A percentile compares a stretch with the other conserved stretches of the same genome.
These are phyloP conservation scores for Eucalyptus sp. DNA, from an alignment of 345 rosid genomes.

Conservation along the genomic window DNA sequence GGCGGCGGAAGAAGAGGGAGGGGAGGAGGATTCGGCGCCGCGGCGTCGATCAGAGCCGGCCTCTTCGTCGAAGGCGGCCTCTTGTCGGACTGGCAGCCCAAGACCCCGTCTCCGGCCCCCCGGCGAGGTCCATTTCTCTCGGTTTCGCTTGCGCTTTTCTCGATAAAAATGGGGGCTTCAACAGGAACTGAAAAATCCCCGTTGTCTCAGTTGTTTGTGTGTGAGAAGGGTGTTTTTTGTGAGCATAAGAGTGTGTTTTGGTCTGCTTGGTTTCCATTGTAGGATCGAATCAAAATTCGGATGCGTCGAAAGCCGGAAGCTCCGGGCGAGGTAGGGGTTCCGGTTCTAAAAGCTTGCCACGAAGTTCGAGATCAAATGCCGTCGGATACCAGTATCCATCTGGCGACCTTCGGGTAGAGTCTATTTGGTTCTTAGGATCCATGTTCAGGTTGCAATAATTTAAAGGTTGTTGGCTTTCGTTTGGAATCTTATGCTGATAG, in stretches of 20 bases:
- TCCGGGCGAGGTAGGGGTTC: slow-evolving; percentile 20
- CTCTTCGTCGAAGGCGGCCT: slow-evolving; percentile 71
- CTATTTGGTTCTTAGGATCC: neutral
- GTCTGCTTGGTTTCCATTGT: slow-evolving; percentile 1
- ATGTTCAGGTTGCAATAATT: too few relatives aligned
- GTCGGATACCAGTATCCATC: slow-evolving; percentile 45
- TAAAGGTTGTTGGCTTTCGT: neutral
- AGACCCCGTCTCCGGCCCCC: slow-evolving; percentile 13
- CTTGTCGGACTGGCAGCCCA: slow-evolving; percentile 51
- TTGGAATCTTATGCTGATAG: neutral
- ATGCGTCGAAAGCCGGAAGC: slow-evolving; percentile 17
- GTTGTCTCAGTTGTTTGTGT: neutral
- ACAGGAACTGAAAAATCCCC: neutral
- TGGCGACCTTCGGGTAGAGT: slow-evolving; percentile 27
- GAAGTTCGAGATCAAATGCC: slow-evolving; percentile 17
- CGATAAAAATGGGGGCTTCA: neutral
- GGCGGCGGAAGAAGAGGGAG: neutral
- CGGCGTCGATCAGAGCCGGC: slow-evolving; percentile 13
- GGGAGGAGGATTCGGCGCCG: neutral
- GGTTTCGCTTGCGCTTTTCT: neutral
- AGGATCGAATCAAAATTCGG: slow-evolving; percentile 6
- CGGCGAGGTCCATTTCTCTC: slow-evolving; percentile 13
- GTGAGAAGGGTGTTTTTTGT: neutral
- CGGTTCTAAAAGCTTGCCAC: slow-evolving; percentile 22
- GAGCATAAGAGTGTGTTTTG: neutral